These are phyloP conservation scores for Fusarium nygamai DNA, from an alignment of 2,329 filamentous ascomycete genomes.

Conservation along the genomic window DNA sequence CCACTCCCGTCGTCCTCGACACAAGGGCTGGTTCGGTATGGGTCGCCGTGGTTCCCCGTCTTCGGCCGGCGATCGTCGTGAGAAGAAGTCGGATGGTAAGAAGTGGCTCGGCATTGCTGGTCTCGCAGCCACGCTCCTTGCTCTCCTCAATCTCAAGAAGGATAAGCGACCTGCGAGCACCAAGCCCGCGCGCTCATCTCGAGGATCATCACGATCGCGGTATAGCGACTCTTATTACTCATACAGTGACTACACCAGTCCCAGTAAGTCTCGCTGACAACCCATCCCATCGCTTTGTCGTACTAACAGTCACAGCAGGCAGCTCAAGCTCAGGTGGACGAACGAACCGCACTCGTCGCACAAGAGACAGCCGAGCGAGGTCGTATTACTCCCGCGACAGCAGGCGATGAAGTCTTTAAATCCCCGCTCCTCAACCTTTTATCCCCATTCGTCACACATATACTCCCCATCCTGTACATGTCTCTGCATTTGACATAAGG, in stretches of 20 bases:
- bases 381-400: constrained; percentile 48
- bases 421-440: constrained; percentile 2
- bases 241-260: constrained; percentile 60
- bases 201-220: constrained; percentile 56
- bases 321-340: constrained; percentile 59
- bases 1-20: constrained; percentile 61
- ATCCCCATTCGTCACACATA: constrained; percentile 15
- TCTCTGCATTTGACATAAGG: constrained; percentile 32
- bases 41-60: constrained; percentile 54
- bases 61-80: constrained; percentile 53
- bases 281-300: not conserved
- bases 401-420: constrained; percentile 25
- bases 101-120: constrained; percentile 65
- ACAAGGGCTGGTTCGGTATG: constrained; percentile 65
- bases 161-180: constrained; percentile 57
- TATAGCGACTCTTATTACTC: constrained; percentile 66
- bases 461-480: constrained; percentile 39
- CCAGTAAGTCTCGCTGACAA: constrained; percentile 57
- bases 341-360: constrained; percentile 49
- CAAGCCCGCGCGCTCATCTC: constrained; percentile 51
- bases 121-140: constrained; percentile 60
- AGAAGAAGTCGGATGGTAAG: constrained; percentile 59
- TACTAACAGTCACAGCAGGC: constrained; percentile 48
- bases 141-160: constrained; percentile 65
- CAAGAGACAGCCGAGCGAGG: constrained; percentile 46